Percentiles rank a stretch among this genome's conserved stretches.
These are phyloP conservation scores for Magnaporthiopsis incrustans DNA, from an alignment of 2,329 filamentous ascomycete species.

Conservation along the genomic window DNA sequence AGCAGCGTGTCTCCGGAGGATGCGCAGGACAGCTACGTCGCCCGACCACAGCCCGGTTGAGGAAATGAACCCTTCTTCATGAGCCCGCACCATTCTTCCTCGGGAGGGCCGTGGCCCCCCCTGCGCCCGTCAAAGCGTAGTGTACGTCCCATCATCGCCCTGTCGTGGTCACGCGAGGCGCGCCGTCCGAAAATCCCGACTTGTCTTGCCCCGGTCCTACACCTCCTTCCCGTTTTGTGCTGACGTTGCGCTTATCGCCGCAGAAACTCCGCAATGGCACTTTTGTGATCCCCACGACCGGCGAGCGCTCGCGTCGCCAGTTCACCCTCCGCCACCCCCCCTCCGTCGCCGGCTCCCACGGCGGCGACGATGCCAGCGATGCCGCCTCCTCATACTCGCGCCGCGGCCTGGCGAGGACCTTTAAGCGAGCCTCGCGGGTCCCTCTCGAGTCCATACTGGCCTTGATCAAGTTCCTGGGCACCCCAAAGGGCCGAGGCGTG, in stretches of 20 bases:
- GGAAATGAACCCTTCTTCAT: constrained; percentile 13
- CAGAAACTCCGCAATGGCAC: constrained; percentile 76
- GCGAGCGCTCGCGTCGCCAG: constrained; percentile 71
- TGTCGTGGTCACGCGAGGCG: too few species aligned
- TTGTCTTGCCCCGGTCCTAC: not conserved
- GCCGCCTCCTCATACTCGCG: constrained; percentile 24
- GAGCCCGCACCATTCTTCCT: constrained; percentile 20
- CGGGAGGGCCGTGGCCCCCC: constrained; percentile 30
- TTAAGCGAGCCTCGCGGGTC: constrained; percentile 27
- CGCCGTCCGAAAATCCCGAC: not conserved
- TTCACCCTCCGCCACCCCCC: constrained; percentile 62
- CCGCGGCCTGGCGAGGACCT: constrained; percentile 27
- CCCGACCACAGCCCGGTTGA: not conserved
- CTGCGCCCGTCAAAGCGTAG: constrained; percentile 36
- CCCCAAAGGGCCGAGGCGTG: constrained; percentile 69
- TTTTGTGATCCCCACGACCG: constrained; percentile 78
- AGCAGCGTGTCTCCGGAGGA: not conserved
- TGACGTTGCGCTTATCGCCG: constrained; percentile 11
- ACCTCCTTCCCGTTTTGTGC: not conserved
- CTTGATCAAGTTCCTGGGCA: constrained; percentile 54
- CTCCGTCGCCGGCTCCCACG: constrained; percentile 22
- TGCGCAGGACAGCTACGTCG: not conserved
- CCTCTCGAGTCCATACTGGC: constrained; percentile 28
- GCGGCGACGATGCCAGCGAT: constrained; percentile 24
- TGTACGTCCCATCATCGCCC: constrained; percentile 23